A percentile compares a stretch with the other conserved stretches of the same genome.
Evolutionary conservation across 352 stramenopile species (phyloP).

Genomic region (Pythium periplocum): DNA sequence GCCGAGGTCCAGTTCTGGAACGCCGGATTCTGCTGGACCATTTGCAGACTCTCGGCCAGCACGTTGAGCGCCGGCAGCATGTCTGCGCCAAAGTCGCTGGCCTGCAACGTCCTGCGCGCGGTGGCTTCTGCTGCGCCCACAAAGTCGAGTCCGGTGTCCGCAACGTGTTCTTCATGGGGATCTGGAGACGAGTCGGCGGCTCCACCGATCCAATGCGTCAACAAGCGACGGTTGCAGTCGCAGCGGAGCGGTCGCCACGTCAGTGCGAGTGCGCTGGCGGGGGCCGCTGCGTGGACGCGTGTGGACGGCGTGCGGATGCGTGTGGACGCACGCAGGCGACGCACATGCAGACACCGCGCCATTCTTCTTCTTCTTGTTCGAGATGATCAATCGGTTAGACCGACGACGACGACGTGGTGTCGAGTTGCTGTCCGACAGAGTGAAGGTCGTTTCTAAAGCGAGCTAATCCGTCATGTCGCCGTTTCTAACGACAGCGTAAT

Average conservation of each 20-base stretch:
- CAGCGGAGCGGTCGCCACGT: too few relatives aligned
- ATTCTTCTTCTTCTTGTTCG: neutral
- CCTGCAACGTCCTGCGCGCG: neutral
- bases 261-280: conserved; percentile 1
- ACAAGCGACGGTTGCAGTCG: too few relatives aligned
- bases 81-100: conserved; percentile 45
- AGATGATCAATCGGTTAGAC: neutral
- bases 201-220: too few relatives aligned
- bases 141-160: too few relatives aligned
- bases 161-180: too few relatives aligned
- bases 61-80: conserved; percentile 72
- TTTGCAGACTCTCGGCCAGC: conserved; percentile 59
- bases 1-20: conserved; percentile 67
- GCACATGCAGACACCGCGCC: neutral
- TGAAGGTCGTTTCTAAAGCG: too few relatives aligned
- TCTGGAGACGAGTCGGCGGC: too few relatives aligned
- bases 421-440: neutral
- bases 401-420: neutral
- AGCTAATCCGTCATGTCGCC: too few relatives aligned
- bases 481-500: too few relatives aligned
- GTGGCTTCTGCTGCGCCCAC: too few relatives aligned
- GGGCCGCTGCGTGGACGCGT: conserved; percentile 2
- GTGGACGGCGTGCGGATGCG: conserved; percentile 1
- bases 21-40: conserved; percentile 50
- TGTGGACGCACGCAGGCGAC: neutral